Conservation (phyloP, 768 basidiomycete genomes). For the Lactarius vividus region DNA sequence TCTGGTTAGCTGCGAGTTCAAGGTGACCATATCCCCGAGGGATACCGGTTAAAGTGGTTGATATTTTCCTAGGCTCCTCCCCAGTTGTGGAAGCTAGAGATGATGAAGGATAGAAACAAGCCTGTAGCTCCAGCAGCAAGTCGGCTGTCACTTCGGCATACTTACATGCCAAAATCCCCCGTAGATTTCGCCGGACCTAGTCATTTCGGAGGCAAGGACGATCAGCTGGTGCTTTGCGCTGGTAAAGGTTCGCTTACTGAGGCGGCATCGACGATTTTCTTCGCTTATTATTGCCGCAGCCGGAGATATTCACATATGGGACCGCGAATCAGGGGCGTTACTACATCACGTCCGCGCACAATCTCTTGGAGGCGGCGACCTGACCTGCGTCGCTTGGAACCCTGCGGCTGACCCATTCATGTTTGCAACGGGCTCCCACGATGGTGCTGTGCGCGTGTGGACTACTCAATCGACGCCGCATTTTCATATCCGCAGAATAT, state of each 20-base stretch:
- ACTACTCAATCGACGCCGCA: slow-evolving; percentile 39
- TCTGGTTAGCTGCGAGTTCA: slow-evolving; percentile 71
- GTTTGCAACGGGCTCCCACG: slow-evolving; percentile 72
- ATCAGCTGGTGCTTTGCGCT: slow-evolving; percentile 75
- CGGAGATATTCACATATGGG: slow-evolving; percentile 86
- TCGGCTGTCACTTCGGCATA: slow-evolving; percentile 53
- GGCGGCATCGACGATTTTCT: slow-evolving; percentile 5
- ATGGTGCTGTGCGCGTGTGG: slow-evolving; percentile 75
- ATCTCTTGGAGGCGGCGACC: slow-evolving; percentile 56
- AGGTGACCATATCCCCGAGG: slow-evolving; percentile 40
- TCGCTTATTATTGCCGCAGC: slow-evolving; percentile 40
- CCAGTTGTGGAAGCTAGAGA: slow-evolving; percentile 71
- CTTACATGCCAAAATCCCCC: slow-evolving; percentile 63
- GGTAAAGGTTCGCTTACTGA: slow-evolving; percentile 55
- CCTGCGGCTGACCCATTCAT: slow-evolving; percentile 63
- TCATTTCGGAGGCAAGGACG: slow-evolving; percentile 78
- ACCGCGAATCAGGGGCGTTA: slow-evolving; percentile 70
- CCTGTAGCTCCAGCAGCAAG: slow-evolving; percentile 33
- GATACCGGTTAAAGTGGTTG: neutral
- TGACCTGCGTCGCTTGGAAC: slow-evolving; percentile 84
- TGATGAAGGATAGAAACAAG: slow-evolving; percentile 52
- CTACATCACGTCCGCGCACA: slow-evolving; percentile 69
- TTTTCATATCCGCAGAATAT: slow-evolving; percentile 7
- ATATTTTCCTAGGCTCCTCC: slow-evolving; percentile 55
- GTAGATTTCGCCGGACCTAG: slow-evolving; percentile 80